Evolutionary conservation across 345 rosid genomes (phyloP), one percentile per base, ranked within the genome.

Genomic region (Populus tremula): DNA sequence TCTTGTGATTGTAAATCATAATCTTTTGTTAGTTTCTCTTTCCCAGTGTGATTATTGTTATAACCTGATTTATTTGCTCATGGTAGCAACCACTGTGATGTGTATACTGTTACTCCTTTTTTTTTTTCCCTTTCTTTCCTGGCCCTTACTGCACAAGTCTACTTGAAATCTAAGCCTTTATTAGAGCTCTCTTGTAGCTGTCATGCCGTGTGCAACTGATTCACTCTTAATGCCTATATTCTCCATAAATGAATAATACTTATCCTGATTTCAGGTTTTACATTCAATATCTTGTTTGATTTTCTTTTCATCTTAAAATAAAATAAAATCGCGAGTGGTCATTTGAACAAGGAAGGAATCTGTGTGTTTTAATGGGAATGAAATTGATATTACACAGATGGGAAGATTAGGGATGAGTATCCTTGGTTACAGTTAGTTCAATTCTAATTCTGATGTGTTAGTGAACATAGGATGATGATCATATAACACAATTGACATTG

Each of bases 1-100:
- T 72, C 17, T 72, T 6, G 43, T 11, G 18, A 17, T 13, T 53
- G 31, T 33, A 18, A 33, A 33, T 29, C 23, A 1, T 61, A n/a
- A 16, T 62, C 67, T 62, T 12, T 68, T 76, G 25, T 41, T 35
- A 39, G 45, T 29, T 67, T 56, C 79, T 76, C 41, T 38, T 67
- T 67, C 41, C 70, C 7, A 5, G 6, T 68, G 31, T 16, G 23
- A 2, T 17, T 10, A 8, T 67, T 67, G 5, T 17, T 33, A 31
- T 65, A 31, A 65, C 39, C 70, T 67, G 21, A 36, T 67, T 10
- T 67, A 8, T 67, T 21, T 69, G 3, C 35, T n/a, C 59, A 10
- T 25, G 20, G 35, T 25, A 70, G 17, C n/a, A n/a, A 38, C 49
- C 6, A 45, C 36, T 25, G 35, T 23, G 36, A 70, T 70, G 36